A percentile compares a stretch with the other conserved stretches of the same genome.
phyloP scores from a whole-genome alignment of 2,329 filamentous ascomycete species.

The Diaporthe capsici region DNA sequence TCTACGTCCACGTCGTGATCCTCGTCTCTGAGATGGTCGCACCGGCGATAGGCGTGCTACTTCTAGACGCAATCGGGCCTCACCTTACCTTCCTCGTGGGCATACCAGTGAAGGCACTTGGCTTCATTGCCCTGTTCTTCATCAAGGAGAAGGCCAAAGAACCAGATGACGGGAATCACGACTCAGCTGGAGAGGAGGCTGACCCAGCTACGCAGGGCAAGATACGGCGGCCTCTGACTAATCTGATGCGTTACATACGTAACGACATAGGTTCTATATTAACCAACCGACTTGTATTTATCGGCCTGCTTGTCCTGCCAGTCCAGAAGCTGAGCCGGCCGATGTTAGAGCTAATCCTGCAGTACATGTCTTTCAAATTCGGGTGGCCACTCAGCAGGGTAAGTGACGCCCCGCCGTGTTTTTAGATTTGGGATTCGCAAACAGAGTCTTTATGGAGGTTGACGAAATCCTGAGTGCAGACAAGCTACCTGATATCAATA shows the following conservation, averaged over 20 bases:
- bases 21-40: constrained; percentile 38
- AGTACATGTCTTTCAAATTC: constrained; percentile 42
- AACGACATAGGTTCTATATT: constrained; percentile 35
- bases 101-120: constrained; percentile 16
- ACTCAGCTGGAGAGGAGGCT: background rate
- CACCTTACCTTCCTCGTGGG: constrained; percentile 35
- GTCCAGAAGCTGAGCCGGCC: constrained; percentile 31
- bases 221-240: background rate
- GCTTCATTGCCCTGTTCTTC: constrained; percentile 30
- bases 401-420: background rate
- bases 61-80: constrained; percentile 29
- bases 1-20: constrained; percentile 31
- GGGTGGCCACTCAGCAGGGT: constrained; percentile 39
- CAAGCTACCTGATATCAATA: constrained; percentile 37
- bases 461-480: background rate
- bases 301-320: constrained; percentile 31
- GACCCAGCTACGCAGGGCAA: background rate
- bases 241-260: constrained; percentile 33
- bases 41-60: constrained; percentile 32
- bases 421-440: background rate
- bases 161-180: too few species aligned
- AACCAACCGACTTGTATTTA: constrained; percentile 9
- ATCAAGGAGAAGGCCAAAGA: constrained; percentile 5
- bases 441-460: background rate
- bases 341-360: constrained; percentile 36